Conservation (phyloP, 1,139 yeast genomes). For the Nakaseomyces nivariensis region DNA sequence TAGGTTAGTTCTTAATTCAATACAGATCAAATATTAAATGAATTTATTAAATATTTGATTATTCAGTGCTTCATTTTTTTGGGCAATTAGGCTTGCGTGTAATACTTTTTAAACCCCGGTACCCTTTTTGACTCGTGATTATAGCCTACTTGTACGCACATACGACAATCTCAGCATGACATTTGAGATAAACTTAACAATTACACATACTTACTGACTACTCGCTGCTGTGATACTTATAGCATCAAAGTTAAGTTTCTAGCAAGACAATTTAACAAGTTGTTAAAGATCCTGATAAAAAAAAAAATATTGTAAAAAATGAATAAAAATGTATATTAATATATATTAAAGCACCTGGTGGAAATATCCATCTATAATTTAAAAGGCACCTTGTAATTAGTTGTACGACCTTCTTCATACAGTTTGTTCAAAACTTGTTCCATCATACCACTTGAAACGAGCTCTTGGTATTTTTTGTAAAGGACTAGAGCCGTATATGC, state of each 20-base stretch:
- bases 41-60: too few species aligned
- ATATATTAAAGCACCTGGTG: not conserved
- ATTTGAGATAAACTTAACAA: too few species aligned
- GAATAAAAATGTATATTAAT: not conserved
- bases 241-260: too few species aligned
- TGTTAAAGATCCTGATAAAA: too few species aligned
- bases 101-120: not conserved
- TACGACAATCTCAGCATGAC: not conserved
- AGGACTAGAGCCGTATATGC: slow-evolving; percentile 77
- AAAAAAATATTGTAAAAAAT: too few species aligned
- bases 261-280: too few species aligned
- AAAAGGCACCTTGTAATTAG: slow-evolving; percentile 50
- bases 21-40: too few species aligned
- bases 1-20: too few species aligned
- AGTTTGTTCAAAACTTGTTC: slow-evolving; percentile 54
- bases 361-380: not conserved
- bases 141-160: not conserved
- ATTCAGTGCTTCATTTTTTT: too few species aligned
- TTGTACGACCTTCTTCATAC: slow-evolving; percentile 63
- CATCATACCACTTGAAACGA: slow-evolving; percentile 48
- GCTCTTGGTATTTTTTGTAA: slow-evolving; percentile 60
- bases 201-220: too few species aligned
- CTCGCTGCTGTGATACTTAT: too few species aligned
- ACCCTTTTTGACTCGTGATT: not conserved
- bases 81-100: not conserved